These are phyloP conservation scores for Isatis lusitanica DNA, from an alignment of 441 rosid species.

Conservation along the genomic window DNA sequence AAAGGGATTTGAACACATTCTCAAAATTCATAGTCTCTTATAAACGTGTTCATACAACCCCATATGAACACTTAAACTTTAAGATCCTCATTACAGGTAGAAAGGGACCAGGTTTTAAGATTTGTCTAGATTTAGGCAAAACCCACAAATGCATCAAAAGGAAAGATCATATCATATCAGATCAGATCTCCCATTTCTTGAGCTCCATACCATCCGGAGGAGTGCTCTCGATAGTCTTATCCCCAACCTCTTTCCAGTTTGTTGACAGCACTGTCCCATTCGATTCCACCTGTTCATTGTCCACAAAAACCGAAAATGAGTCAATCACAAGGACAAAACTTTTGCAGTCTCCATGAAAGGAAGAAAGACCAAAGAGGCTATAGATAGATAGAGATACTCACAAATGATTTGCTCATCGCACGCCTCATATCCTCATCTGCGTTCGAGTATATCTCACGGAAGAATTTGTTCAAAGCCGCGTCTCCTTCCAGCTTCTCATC, in stretches of 20 bases:
- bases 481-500: slow-evolving; percentile 96
- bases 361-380: background rate
- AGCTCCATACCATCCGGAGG: slow-evolving; percentile 81
- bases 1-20: background rate
- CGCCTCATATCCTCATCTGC: slow-evolving; percentile 88
- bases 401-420: slow-evolving; percentile 95
- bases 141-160: slow-evolving; percentile 1
- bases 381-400: slow-evolving; percentile 41
- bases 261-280: slow-evolving; percentile 73
- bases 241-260: slow-evolving; percentile 72
- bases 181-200: slow-evolving; percentile 56
- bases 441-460: slow-evolving; percentile 74
- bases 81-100: slow-evolving; percentile 17
- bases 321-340: background rate
- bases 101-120: slow-evolving; percentile 17
- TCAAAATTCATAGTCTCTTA: background rate
- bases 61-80: background rate
- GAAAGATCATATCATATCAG: background rate
- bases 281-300: slow-evolving; percentile 57
- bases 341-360: background rate
- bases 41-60: background rate
- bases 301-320: background rate
- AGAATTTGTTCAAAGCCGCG: slow-evolving; percentile 91
- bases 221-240: slow-evolving; percentile 64
- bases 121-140: background rate